Percentiles rank a stretch among this genome's conserved stretches.
Conservation (phyloP, 352 stramenopile genomes). For the Pythium insidiosum region DNA sequence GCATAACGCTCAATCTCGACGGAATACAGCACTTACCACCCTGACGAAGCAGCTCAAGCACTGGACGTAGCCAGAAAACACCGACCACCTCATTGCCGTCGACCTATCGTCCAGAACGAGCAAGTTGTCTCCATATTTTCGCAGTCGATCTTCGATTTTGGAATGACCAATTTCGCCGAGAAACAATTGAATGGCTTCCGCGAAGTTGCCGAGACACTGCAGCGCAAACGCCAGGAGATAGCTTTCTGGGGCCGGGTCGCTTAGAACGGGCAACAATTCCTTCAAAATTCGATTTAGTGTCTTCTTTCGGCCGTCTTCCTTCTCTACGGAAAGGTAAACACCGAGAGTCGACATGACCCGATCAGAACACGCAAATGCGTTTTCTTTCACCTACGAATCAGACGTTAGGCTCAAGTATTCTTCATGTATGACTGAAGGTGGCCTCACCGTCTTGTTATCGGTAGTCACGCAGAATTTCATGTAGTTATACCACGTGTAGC, state of each 20-base stretch:
- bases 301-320: constrained; percentile 51
- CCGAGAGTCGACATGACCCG: constrained; percentile 35
- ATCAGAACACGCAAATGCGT: constrained; percentile 39
- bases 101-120: constrained; percentile 41
- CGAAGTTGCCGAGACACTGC: constrained; percentile 37
- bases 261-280: constrained; percentile 53
- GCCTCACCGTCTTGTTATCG: constrained; percentile 67
- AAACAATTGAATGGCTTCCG: constrained; percentile 35
- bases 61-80: constrained; percentile 46
- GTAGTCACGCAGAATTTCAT: constrained; percentile 60
- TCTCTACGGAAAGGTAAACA: constrained; percentile 23
- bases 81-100: constrained; percentile 46
- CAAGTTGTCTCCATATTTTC: constrained; percentile 59
- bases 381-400: constrained; percentile 69
- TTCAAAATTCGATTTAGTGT: constrained; percentile 66
- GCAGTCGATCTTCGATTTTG: constrained; percentile 68
- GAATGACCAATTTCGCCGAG: constrained; percentile 34
- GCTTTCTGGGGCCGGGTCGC: constrained; percentile 26
- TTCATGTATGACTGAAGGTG: too few relatives aligned
- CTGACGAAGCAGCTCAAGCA: constrained; percentile 45
- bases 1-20: too few relatives aligned
- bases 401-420: too few relatives aligned
- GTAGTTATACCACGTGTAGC: constrained; percentile 50
- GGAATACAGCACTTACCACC: constrained; percentile 20
- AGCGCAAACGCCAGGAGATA: constrained; percentile 43